A percentile compares a stretch with the other conserved stretches of the same genome.
These are phyloP conservation scores for Tilletia walkeri DNA, from an alignment of 1,284 basidiomycete genomes.

Conservation along the genomic window DNA sequence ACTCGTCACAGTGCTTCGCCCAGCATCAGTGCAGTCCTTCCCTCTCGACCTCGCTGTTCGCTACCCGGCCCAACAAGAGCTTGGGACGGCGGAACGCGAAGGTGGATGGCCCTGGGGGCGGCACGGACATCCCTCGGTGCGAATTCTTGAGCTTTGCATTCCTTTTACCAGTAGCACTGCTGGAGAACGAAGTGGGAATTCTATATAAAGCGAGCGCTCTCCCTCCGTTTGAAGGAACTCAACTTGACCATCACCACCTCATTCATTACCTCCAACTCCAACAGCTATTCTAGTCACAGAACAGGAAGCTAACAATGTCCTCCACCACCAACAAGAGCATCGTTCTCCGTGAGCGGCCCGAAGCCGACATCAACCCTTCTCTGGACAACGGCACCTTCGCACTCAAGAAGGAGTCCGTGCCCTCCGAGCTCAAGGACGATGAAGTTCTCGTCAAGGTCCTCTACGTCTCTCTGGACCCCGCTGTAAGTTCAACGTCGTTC, in stretches of 20 bases:
- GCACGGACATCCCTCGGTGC: too few species aligned
- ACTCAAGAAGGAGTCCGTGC: slow-evolving; percentile 30
- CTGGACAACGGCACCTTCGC: slow-evolving; percentile 42
- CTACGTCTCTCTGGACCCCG: slow-evolving; percentile 53
- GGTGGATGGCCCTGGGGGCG: too few species aligned
- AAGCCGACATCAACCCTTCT: slow-evolving; percentile 42
- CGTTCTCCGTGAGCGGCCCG: slow-evolving; percentile 52
- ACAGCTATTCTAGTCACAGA: neutral
- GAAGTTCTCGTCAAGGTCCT: slow-evolving; percentile 51
- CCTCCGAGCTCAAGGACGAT: slow-evolving; percentile 39
- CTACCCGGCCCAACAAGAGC: too few species aligned
- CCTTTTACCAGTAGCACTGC: too few species aligned
- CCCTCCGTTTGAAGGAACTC: neutral
- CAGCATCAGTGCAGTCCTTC: too few species aligned
- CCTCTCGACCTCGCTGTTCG: too few species aligned
- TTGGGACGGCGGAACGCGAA: too few species aligned
- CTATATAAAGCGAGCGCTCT: too few species aligned
- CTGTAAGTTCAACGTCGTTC: slow-evolving; percentile 15
- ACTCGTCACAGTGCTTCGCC: too few species aligned
- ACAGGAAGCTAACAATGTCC: slow-evolving; percentile 5
- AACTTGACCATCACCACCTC: neutral
- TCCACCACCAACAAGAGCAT: slow-evolving; percentile 33
- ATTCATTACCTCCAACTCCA: neutral
- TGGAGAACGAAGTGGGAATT: too few species aligned
- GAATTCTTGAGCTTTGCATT: too few species aligned